Base-by-base conservation (phyloP, 768 basidiomycete species). In the Agaricus blazei region DNA sequence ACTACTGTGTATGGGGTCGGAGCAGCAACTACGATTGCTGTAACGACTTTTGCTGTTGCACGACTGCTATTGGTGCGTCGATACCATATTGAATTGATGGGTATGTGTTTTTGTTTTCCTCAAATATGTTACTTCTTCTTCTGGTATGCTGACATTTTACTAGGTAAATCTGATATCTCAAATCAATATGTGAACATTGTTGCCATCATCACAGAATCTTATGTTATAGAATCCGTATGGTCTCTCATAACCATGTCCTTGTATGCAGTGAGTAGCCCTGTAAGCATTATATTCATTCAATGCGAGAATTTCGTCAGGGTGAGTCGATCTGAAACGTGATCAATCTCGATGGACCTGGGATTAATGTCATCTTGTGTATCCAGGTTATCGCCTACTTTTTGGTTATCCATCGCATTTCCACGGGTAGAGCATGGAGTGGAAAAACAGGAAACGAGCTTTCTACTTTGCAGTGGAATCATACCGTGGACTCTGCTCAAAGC, bases 211-310 rank as follows among this genome's bases (percentile, higher is more conserved):
- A 36, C 29, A 3, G 52, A 52, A 19, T 52, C 52, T 6, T 52
- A 45, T 26, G 52, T 43, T 24, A 9, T 52, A 23, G 52, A 52
- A 44, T 52, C 52, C 15, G 42, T 34, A 9, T 52, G 52, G 52
- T 45, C 52, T 3, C 29, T 52, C 23, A 5, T n/a, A 8, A 19
- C 43, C 5, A 45, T 26, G 19, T 12, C 37, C 9, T 7, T 52
- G 19, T n/a, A 31, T 9, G 28, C 43, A 0, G 7, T 45, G 7
- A 9, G 24, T 1, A 15, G 9, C 28, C 42, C 42, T 8, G 2
- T 31, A 12, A 46, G 29, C 26, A 0, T 37, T 3, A 9, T 46
- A 14, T 46, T 52, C 43, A 2, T 36, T 6, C 28, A 43, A 29
- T 43, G 50, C 38, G 50, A 51, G 27, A 42, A 23, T 5, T n/a